Evolutionary conservation across 345 rosid genomes (phyloP).

Genomic region (Lagerstroemia speciosa): DNA sequence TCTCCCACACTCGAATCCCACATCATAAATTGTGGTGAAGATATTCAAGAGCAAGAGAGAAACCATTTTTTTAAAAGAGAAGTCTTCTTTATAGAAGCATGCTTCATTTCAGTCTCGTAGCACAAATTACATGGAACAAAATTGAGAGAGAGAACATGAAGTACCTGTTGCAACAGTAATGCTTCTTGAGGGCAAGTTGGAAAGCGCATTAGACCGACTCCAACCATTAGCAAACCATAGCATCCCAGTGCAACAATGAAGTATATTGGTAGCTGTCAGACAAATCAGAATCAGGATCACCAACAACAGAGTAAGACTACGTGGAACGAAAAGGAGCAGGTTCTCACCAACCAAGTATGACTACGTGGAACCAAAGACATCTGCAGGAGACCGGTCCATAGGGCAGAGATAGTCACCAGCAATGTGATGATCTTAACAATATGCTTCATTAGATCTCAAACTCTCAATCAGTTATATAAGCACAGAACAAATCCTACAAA

Average conservation of each 20-base stretch:
- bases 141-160: background rate
- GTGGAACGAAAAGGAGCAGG: background rate
- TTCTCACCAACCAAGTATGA: constrained; percentile 44
- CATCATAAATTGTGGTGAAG: too few relatives aligned
- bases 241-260: constrained; percentile 31
- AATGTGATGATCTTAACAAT: constrained; percentile 29
- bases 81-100: background rate
- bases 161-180: constrained; percentile 33
- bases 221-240: constrained; percentile 45
- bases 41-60: too few relatives aligned
- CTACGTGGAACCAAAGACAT: constrained; percentile 31
- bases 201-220: constrained; percentile 35
- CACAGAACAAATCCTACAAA: background rate
- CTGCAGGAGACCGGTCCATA: constrained; percentile 45
- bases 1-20: too few relatives aligned
- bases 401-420: constrained; percentile 25
- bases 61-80: too few relatives aligned
- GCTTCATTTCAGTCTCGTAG: background rate
- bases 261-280: constrained; percentile 32
- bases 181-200: constrained; percentile 44
- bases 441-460: constrained; percentile 36
- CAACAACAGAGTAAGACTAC: background rate
- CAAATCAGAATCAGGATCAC: background rate
- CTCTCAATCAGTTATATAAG: background rate
- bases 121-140: background rate